Base-by-base conservation (phyloP, 73 alveolate species). In the Paramecium pentaurelia region DNA sequence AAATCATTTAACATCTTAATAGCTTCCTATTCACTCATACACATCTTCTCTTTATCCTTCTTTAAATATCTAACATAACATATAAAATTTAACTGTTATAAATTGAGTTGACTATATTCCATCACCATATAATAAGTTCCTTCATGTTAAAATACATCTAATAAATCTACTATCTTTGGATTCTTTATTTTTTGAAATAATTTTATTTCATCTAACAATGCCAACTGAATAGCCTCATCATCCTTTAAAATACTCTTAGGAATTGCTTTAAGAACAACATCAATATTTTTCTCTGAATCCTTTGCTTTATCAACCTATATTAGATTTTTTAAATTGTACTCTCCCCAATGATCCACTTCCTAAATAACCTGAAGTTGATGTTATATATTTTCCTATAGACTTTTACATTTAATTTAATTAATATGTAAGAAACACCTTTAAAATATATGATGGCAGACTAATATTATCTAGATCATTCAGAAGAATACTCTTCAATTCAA, bases 1-100 rank as follows among this genome's bases (percentile, higher is more conserved):
- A 89, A 40, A 60, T 89, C 94, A 40, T 44, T 71, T n/a, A 89
- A 34, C 44, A 89, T 70, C 59, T 89, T 89, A 4, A 71, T 54
- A 16, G 84, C 94, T 4, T 89, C 75, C 11, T 80, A 27, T 27
- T 42, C 91, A 45, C 47, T 25, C 58, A 32, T 80, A 22, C 70
- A 54, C 70, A 54, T 54, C 70, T 54, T 54, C 4, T 54, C 70
- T 6, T 80, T 34, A 10, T 49, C 49, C 32, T 25, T 47, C 45
- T 80, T 80, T 47, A 80, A 22, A 45, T 45, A 80, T 14, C 91
- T 80, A 54, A 44, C 27, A 45, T 80, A 47, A 80, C 36, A 11
- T 80, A 6, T 36, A 80, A 16, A 25, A 73, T 30, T 80, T 80
- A 18, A 80, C 91, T 80, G 91, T 80, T 80, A 80, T 25, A 80